Evolutionary conservation across 2,329 filamentous ascomycete species (phyloP).

Genomic region (Cercospora citrullina): DNA sequence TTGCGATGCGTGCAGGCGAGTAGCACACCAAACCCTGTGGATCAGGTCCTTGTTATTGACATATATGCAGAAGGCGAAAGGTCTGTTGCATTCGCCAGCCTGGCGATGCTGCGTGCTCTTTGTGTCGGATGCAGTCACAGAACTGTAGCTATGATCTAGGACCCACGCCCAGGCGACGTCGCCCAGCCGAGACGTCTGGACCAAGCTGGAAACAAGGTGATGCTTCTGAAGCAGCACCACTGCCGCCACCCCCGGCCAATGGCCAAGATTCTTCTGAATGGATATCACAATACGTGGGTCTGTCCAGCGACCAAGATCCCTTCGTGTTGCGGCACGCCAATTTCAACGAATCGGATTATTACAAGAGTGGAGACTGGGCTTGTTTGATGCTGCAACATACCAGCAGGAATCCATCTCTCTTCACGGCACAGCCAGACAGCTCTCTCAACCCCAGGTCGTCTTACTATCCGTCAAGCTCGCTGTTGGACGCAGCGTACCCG

Average conservation of each 20-base stretch:
- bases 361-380: slow-evolving; percentile 26
- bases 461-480: slow-evolving; percentile 25
- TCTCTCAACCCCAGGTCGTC: slow-evolving; percentile 23
- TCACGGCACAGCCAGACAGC: slow-evolving; percentile 24
- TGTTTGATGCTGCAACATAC: slow-evolving; percentile 22
- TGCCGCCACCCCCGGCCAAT: neutral
- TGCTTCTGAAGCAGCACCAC: neutral
- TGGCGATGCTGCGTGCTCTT: slow-evolving; percentile 28
- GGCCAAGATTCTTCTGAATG: slow-evolving; percentile 18
- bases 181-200: slow-evolving; percentile 11
- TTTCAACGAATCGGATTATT: slow-evolving; percentile 28
- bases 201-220: slow-evolving; percentile 7
- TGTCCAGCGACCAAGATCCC: slow-evolving; percentile 27
- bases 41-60: neutral
- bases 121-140: slow-evolving; percentile 27
- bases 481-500: slow-evolving; percentile 28
- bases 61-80: slow-evolving; percentile 21
- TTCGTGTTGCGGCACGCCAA: slow-evolving; percentile 27
- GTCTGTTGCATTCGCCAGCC: slow-evolving; percentile 30
- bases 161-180: slow-evolving; percentile 27
- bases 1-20: slow-evolving; percentile 25
- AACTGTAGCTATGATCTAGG: slow-evolving; percentile 28
- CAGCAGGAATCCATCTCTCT: slow-evolving; percentile 17
- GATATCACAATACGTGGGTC: slow-evolving; percentile 28
- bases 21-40: too few species aligned